These are phyloP conservation scores for Podila epicladia DNA, from an alignment of 192 early-diverging fungal species.

Conservation along the genomic window DNA sequence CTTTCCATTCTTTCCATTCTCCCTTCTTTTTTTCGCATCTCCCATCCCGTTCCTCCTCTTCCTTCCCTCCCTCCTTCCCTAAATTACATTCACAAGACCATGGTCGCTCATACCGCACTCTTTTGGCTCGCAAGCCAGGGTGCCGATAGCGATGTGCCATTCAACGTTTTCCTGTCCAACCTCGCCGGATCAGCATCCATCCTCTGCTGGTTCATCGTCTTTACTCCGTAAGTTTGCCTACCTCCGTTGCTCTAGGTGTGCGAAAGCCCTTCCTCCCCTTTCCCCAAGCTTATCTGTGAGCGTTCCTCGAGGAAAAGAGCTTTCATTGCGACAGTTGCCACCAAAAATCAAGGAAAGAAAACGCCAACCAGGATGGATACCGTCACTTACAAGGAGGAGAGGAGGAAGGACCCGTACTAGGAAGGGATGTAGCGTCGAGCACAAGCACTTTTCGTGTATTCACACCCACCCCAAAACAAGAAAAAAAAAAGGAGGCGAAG, in stretches of 20 bases:
- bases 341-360: conserved; percentile 1
- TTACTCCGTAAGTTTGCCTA: conserved; percentile 71
- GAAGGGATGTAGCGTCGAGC: not conserved
- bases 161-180: conserved; percentile 57
- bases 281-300: too few relatives aligned
- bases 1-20: not conserved
- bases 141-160: conserved; percentile 4
- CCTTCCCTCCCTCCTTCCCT: conserved; percentile 1
- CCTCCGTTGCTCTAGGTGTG: not conserved
- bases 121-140: conserved; percentile 49
- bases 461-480: not conserved
- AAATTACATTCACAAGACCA: conserved; percentile 1
- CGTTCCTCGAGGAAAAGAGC: too few relatives aligned
- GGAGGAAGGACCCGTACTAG: too few relatives aligned
- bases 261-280: not conserved
- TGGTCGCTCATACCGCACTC: conserved; percentile 37
- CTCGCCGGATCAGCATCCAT: conserved; percentile 74
- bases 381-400: too few relatives aligned
- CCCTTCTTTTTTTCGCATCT: not conserved
- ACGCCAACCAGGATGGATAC: too few relatives aligned
- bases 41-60: not conserved
- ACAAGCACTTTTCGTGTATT: not conserved
- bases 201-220: conserved; percentile 83
- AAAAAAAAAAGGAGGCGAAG: not conserved
- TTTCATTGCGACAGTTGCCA: conserved; percentile 7